Conservation (phyloP, 2,329 filamentous ascomycete species). For the Tricladium varicosporioides region DNA sequence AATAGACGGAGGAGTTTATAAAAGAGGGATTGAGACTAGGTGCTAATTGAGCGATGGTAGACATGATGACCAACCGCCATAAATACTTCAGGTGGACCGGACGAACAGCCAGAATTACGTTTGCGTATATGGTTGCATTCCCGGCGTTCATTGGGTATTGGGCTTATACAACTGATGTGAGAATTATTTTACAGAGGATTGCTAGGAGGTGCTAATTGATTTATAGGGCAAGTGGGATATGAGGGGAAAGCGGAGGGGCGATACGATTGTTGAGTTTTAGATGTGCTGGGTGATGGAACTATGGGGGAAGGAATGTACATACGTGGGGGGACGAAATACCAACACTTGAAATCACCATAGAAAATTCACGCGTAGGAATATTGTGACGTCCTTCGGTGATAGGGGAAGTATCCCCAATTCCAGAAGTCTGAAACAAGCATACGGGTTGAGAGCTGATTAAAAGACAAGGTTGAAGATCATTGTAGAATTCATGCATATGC, state of each 20-base stretch:
- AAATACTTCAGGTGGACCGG: conserved; percentile 95
- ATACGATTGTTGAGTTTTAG: conserved; percentile 77
- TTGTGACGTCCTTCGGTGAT: too few species aligned
- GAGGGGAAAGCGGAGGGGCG: conserved; percentile 83
- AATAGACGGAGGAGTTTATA: too few species aligned
- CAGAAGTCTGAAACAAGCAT: too few species aligned
- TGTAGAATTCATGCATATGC: too few species aligned
- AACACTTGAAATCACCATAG: background rate
- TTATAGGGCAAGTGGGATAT: conserved; percentile 80
- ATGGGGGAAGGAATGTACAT: conserved; percentile 24
- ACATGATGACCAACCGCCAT: conserved; percentile 80
- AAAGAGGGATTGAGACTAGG: background rate
- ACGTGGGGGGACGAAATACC: conserved; percentile 7
- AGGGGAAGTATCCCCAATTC: too few species aligned
- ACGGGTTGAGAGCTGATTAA: too few species aligned
- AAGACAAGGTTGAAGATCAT: too few species aligned
- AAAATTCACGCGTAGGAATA: too few species aligned
- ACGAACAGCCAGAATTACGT: conserved; percentile 74
- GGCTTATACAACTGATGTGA: conserved; percentile 82
- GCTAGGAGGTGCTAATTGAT: conserved; percentile 21
- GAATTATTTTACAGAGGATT: conserved; percentile 37
- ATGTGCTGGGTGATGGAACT: conserved; percentile 21
- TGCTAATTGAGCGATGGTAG: conserved; percentile 44
- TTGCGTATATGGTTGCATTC: conserved; percentile 73
- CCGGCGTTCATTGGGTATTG: conserved; percentile 69